Base-by-base conservation (phyloP, 2,329 filamentous ascomycete species). In the Colletotrichum australisinense region DNA sequence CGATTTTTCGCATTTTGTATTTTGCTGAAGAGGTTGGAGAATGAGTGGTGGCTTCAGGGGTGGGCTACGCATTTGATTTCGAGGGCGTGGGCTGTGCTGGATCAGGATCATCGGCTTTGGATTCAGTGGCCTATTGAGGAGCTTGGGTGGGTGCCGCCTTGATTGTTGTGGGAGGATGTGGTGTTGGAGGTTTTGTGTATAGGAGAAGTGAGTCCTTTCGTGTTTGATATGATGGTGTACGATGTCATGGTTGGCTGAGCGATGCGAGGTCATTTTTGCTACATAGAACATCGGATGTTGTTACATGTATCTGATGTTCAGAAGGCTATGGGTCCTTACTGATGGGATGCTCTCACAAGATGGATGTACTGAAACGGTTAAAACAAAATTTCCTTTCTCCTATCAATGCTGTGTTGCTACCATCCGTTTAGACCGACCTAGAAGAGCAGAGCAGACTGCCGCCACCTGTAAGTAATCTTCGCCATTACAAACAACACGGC, bases 1-100 rank as follows among this genome's bases (percentile, higher is more conserved):
- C 77, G 53, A 82, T 85, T 16, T 82, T 69, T 80, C 79, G 19
- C 80, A 81, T 68, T 83, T 60, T 80, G 79, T 19, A 79, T 83
- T 14, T 62, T 80, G 38, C 64, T 83, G 5, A 76, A 82, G 57
- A 81, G 80, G 65, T 59, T 79, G 14, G 77, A 78, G 63, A 74
- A 75, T 38, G 74, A 83, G 66, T 83, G 82, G 82, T 85, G 82
- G 81, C 76, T 83, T 28, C 78, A 82, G 63, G 82, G 83, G 0
- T 83, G 82, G 80, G 78, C 78, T 1, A 75, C 75, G 22, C 79
- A 83, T 72, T 73, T 84, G 9, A 78, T 85, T 26, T 63, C 74
- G 22, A 74, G 78, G 65, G 78, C 81, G 7, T 84, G 78, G 75
- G 73, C 75, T 52, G 56, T 80, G 55, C 75, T 84, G n/a, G 82